Base-by-base conservation (phyloP, 345 rosid species). In the Lagerstroemia speciosa region DNA sequence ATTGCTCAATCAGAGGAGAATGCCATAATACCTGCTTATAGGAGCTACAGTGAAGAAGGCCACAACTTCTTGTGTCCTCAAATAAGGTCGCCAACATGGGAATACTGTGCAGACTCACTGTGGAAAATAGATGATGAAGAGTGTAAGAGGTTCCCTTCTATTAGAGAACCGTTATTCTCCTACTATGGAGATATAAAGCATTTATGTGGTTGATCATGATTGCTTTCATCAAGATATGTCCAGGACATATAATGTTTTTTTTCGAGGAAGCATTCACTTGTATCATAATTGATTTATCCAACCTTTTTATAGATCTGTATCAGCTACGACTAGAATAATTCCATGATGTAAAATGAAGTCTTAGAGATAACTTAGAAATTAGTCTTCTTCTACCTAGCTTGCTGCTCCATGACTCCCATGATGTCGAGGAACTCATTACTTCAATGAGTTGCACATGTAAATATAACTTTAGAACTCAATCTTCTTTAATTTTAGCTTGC, bases 121-220 rank as follows among this genome's bases (percentile, higher is more conserved):
- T 91, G 98, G 99, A 85, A 66, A 70, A 79, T 86, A 75, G 84
- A 82, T 61, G 91, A 73, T 69, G 94, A 87, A 74, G 85, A 81
- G 70, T 66, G 80, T 75, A 89, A 82, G 85, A 72, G 80, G 85
- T 60, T 84, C 79, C 78, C 75, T 69, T 78, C 89, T 48, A 66
- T 19, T 10, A 30, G 53, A 60, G 73, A 79, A 66, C 83, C 73
- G 66, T 74, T 81, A 52, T 76, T 73, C 67, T 53, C 78, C 78
- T 73, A 73, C 70, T 83, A 72, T 55, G 84, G 73, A 66, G 90
- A 82, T 73, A 78, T 69, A 70, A 48, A 74, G 65, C 41, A 69
- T 75, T 71, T 78, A 75, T 80, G 78, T 53, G 89, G 84, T 78
- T 85, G 80, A 77, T 67, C 79, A 79, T 72, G 77, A 81, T 85